Base-by-base conservation (phyloP, 1,284 basidiomycete genomes). In the Sphaerobolus stellatus region DNA sequence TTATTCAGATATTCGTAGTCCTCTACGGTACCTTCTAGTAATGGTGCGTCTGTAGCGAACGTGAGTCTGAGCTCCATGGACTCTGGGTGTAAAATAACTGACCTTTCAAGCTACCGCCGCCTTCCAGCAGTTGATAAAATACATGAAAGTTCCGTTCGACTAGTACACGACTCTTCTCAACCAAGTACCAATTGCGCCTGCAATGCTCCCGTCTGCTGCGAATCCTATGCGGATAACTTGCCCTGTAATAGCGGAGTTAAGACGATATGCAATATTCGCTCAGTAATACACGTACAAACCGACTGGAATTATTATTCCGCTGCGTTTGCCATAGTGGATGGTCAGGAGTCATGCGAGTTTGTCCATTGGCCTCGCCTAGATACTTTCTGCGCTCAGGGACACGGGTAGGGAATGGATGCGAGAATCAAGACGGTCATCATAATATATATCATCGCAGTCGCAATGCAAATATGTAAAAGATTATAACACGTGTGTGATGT, bases 201-300 rank as follows among this genome's bases (percentile, higher is more conserved):
- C 92, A 55, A 99, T 99, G 58, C 93, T 93, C 0, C 96, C 96
- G 55, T 92, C 84, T 0, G 92, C 88, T 1, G 92, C 87, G 70
- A 99, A 99, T 66, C 90, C 92, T 62, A 99, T 99, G 46, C 94
- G 82, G 34, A 99, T 92, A 70, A 99, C 99, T 74, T 99, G 99
- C 25, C 94, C 92, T 33, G 73, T 75, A 53, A 43, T 11, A 27
- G 4, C 40, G 28, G 33, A 36, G 28, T 43, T 27, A 4, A 43
- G 41, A 22, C 9, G 40, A 20, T 30, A 20, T 29, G 14, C 14
- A 27, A 41, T 16, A n/a, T 13, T 5, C 29, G 16, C n/a, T 25
- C n/a, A n/a, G n/a, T n/a, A n/a, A n/a, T n/a, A n/a, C 33, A 54
- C 53, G 25, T 25, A 54, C 53, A 70, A 98, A 99, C 44, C 97